Evolutionary conservation across 495 filamentous ascomycete species (phyloP).

Genomic region (Talaromyces wortmannii): DNA sequence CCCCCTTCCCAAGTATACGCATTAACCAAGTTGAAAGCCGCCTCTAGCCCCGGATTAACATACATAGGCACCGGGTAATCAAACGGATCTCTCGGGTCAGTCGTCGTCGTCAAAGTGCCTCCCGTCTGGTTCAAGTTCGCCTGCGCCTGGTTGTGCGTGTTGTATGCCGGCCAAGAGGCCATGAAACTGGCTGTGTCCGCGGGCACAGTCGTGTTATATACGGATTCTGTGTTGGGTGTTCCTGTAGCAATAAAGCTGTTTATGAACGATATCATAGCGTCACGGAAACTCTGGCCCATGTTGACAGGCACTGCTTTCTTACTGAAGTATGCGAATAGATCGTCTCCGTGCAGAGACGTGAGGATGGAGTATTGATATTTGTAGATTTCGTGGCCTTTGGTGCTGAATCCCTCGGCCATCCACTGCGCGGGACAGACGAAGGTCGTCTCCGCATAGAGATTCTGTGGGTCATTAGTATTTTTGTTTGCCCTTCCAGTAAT

Average conservation of each 20-base stretch:
- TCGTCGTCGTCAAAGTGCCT: constrained; percentile 17
- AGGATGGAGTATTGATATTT: constrained; percentile 59
- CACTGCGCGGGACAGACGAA: constrained; percentile 59
- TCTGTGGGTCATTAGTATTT: constrained; percentile 16
- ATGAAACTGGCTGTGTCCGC: constrained; percentile 1
- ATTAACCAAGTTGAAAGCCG: constrained; percentile 39
- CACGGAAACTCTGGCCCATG: neutral
- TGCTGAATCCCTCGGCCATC: constrained; percentile 52
- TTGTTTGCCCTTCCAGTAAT: too few species aligned
- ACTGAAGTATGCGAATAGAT: constrained; percentile 47
- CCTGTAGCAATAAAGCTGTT: constrained; percentile 1
- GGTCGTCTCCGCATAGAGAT: constrained; percentile 54
- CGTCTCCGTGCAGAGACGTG: constrained; percentile 49
- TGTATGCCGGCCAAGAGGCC: constrained; percentile 25
- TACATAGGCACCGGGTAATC: neutral
- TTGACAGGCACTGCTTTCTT: constrained; percentile 9
- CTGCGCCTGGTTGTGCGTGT: constrained; percentile 19
- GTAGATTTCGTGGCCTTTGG: constrained; percentile 29
- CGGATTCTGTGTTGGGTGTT: neutral
- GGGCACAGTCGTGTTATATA: neutral
- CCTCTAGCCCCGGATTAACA: constrained; percentile 36
- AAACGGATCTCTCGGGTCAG: neutral
- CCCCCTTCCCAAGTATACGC: constrained; percentile 50
- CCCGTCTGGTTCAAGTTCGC: constrained; percentile 52
- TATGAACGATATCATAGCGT: neutral